Evolutionary conservation across 495 filamentous ascomycete species (phyloP).

Genomic region (Aspergillus ostianus): DNA sequence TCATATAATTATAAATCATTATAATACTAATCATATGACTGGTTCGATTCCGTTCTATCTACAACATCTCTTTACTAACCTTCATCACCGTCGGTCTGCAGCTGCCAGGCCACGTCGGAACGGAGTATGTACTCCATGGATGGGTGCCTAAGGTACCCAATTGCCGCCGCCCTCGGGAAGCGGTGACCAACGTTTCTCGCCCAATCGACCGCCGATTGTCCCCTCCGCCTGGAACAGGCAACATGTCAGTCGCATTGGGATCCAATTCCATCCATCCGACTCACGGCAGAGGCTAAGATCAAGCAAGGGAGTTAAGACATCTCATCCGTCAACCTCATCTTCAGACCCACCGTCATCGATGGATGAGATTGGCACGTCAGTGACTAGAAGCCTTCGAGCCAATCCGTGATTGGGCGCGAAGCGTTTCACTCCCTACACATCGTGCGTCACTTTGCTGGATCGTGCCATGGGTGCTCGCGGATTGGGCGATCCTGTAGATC

Average conservation of each 20-base stretch:
- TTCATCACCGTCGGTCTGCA: not conserved
- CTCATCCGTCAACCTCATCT: too few relatives aligned
- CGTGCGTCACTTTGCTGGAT: not conserved
- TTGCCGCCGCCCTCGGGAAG: not conserved
- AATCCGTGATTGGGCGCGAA: not conserved
- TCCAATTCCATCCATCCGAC: not conserved
- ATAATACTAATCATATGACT: too few relatives aligned
- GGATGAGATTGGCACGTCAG: not conserved
- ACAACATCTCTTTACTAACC: too few relatives aligned
- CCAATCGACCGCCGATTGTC: conserved; percentile 6
- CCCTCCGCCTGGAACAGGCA: conserved; percentile 10
- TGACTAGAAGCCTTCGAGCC: not conserved
- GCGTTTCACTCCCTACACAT: not conserved
- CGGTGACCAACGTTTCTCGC: conserved; percentile 9
- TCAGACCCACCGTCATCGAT: not conserved
- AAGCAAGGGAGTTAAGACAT: not conserved
- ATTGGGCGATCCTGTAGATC: not conserved
- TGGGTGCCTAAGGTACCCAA: conserved; percentile 17
- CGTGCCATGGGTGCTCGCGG: not conserved
- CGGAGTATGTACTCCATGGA: not conserved
- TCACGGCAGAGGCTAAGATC: not conserved
- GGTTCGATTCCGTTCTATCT: too few relatives aligned
- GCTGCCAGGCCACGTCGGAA: conserved; percentile 6
- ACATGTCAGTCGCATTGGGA: not conserved
- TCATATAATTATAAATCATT: too few relatives aligned